Conservation (phyloP, 106 monocot species). For the Amphibolis antarctica region DNA sequence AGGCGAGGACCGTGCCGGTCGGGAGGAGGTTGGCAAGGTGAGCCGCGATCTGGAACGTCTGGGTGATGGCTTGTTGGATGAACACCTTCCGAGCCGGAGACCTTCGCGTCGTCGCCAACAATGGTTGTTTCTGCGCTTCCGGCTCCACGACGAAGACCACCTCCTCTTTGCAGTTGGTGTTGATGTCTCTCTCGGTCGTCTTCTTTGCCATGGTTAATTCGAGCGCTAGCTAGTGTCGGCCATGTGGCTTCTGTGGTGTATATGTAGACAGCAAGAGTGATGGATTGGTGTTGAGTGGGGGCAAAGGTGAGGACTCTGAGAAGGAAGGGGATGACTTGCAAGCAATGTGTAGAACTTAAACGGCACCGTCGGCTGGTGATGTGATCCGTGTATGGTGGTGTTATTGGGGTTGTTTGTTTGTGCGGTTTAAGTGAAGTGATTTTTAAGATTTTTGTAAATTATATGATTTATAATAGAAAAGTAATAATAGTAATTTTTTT, state of each 20-base stretch:
- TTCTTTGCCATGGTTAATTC: neutral
- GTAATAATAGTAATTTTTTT: no score
- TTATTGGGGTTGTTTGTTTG: no score
- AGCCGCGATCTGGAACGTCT: conserved; percentile 18
- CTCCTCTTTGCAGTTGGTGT: neutral
- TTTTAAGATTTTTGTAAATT: no score
- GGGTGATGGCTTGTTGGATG: conserved; percentile 11
- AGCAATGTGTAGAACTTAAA: no score
- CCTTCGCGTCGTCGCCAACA: neutral
- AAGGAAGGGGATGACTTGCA: neutral
- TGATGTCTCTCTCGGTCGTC: neutral
- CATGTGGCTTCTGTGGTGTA: neutral
- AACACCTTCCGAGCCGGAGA: neutral
- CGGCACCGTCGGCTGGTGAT: no score
- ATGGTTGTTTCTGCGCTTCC: neutral
- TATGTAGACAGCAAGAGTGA: neutral
- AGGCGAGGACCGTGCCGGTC: conserved; percentile 16
- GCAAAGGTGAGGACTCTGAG: neutral
- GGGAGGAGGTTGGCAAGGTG: conserved; percentile 19
- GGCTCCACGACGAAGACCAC: neutral
- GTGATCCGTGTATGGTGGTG: no score
- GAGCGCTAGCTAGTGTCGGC: neutral
- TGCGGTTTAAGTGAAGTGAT: no score
- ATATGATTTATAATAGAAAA: no score
- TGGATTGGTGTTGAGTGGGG: conserved; percentile 1